Evolutionary conservation across 2,329 filamentous ascomycete genomes (phyloP).

Genomic region (Arthrobotrys entomopaga): DNA sequence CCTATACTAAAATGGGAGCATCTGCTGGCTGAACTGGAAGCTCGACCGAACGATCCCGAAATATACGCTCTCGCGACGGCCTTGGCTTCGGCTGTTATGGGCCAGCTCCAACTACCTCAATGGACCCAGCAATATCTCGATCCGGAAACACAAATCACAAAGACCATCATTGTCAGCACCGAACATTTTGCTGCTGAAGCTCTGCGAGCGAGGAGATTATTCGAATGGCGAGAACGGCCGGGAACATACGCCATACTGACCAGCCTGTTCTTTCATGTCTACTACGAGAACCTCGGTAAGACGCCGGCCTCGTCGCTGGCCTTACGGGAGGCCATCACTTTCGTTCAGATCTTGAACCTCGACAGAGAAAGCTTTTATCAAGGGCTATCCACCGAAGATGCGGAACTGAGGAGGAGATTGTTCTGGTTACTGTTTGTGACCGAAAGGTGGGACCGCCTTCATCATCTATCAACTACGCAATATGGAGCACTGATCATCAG

Average conservation of each 20-base stretch:
- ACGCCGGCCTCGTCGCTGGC: constrained; percentile 38
- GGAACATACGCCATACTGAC: constrained; percentile 44
- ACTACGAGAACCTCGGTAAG: constrained; percentile 50
- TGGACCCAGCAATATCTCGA: constrained; percentile 48
- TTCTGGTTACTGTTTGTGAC: constrained; percentile 53
- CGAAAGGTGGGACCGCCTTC: constrained; percentile 27
- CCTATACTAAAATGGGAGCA: constrained; percentile 50
- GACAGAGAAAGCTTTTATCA: constrained; percentile 42
- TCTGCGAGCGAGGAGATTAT: constrained; percentile 33
- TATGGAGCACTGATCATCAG: too few relatives aligned
- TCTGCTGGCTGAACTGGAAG: constrained; percentile 27
- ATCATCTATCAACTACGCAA: too few relatives aligned
- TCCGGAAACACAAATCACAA: constrained; percentile 41
- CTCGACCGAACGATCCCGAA: constrained; percentile 45
- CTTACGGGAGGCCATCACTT: constrained; percentile 44
- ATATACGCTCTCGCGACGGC: constrained; percentile 46
- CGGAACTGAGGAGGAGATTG: constrained; percentile 39
- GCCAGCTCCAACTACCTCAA: constrained; percentile 46
- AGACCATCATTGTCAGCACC: constrained; percentile 39
- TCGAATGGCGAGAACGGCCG: constrained; percentile 44
- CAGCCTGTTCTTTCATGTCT: constrained; percentile 50
- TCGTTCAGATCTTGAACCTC: constrained; percentile 48
- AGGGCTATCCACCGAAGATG: constrained; percentile 35
- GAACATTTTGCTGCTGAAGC: constrained; percentile 50
- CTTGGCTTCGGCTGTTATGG: constrained; percentile 46